phyloP scores from a whole-genome alignment of 1,139 yeast species.

The Magnusiomyces sp. region DNA sequence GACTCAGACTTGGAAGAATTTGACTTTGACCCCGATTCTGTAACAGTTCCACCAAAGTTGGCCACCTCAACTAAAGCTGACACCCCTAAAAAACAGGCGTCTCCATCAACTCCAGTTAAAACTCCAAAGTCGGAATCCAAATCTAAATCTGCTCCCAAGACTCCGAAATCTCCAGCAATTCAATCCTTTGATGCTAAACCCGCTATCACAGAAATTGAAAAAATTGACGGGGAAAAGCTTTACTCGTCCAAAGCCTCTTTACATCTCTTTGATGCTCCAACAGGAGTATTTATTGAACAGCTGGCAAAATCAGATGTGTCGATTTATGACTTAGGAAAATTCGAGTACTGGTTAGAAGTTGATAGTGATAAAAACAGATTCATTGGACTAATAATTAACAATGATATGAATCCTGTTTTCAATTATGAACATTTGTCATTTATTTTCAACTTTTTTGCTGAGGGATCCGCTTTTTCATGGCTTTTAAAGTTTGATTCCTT shows the following conservation, averaged over 20 bases:
- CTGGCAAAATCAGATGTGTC: slow-evolving; percentile 30
- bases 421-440: slow-evolving; percentile 51
- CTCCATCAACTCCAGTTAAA: slow-evolving; percentile 1
- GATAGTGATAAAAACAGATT: slow-evolving; percentile 25
- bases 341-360: slow-evolving; percentile 47
- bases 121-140: not conserved
- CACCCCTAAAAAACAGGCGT: not conserved
- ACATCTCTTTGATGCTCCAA: slow-evolving; percentile 48
- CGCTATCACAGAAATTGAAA: slow-evolving; percentile 8
- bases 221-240: slow-evolving; percentile 4
- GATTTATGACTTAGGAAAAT: slow-evolving; percentile 43
- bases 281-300: slow-evolving; percentile 44
- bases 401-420: slow-evolving; percentile 57
- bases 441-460: slow-evolving; percentile 51
- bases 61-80: not conserved
- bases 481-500: slow-evolving; percentile 45
- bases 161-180: not conserved
- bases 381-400: slow-evolving; percentile 40
- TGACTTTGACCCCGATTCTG: slow-evolving; percentile 31
- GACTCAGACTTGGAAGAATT: slow-evolving; percentile 51
- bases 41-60: not conserved
- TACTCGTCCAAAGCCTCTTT: slow-evolving; percentile 33
- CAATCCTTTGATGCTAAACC: not conserved
- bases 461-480: slow-evolving; percentile 48
- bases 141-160: not conserved